Base-by-base conservation (phyloP, 2,329 filamentous ascomycete genomes). In the Ilyonectria mors-panacis region DNA sequence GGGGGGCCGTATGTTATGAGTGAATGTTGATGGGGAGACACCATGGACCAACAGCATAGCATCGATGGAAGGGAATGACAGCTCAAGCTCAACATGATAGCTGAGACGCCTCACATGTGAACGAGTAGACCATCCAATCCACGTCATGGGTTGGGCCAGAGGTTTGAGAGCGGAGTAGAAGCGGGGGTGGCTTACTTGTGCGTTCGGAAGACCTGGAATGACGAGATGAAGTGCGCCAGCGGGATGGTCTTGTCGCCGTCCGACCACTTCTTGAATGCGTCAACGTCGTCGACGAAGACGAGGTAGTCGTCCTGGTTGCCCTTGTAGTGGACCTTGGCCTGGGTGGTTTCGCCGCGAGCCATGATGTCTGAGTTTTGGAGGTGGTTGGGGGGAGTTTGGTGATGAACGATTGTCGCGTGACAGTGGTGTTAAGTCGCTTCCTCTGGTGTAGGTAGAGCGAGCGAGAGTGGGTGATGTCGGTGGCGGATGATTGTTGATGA, bases 161-260 rank as follows among this genome's bases (percentile, higher is more conserved):
- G 23, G 21, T 39, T 39, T 51, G 26, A 37, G 53, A 48, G 55
- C 30, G 55, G 28, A 37, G 60, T 21, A 47, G 48, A 60, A 63
- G 60, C 54, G 63, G 74, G 59, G 66, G 71, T 57, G 54, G 85
- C 93, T 84, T 87, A 98, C 95, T 92, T 93, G 85, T 97, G 93
- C 39, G 94, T 97, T 48, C 92, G 85, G 78, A 97, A 97, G 78
- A 99, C 87, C 87, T 97, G 93, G 87, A 94, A 98, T 8, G 92
- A 88, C 65, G 91, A 94, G 63, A 98, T 88, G 63, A 99, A 95
- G 77, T 98, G 91, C 1, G 93, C 88, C 54, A 98, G 84, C 42
- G 96, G 93, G 33, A 96, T 85, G 33, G 88, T 91, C 78, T 89
- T 91, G 85, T 98, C 95, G 5, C 80, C 84, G 19, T 13, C 26